phyloP scores from a whole-genome alignment of 2,329 filamentous ascomycete species.

The Fusarium ramigenum region DNA sequence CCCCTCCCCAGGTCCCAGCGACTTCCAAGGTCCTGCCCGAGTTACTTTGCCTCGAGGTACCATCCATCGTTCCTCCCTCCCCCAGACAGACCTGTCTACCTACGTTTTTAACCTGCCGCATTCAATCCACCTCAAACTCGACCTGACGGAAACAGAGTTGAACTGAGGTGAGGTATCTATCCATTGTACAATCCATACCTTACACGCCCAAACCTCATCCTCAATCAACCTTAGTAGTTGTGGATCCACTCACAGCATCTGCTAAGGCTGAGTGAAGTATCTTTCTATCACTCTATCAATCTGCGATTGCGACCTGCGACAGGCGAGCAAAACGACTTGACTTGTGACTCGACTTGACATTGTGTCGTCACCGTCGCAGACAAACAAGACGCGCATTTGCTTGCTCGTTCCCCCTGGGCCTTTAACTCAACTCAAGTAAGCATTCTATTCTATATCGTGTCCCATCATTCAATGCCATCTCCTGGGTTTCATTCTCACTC shows the following conservation, averaged over 20 bases:
- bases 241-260: constrained; percentile 43
- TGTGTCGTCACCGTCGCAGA: constrained; percentile 34
- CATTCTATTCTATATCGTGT: constrained; percentile 7
- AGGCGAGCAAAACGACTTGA: constrained; percentile 1
- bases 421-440: constrained; percentile 22
- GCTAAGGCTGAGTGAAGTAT: constrained; percentile 1
- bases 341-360: constrained; percentile 7
- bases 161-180: constrained; percentile 30
- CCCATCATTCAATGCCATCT: neutral
- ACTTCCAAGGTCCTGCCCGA: constrained; percentile 46
- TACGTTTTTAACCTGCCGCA: constrained; percentile 6
- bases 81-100: constrained; percentile 19
- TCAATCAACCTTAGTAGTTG: constrained; percentile 11
- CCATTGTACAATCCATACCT: constrained; percentile 23
- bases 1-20: constrained; percentile 45
- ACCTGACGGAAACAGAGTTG: constrained; percentile 21
- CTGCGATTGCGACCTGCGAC: constrained; percentile 19
- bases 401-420: constrained; percentile 17
- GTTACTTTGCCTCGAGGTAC: constrained; percentile 56
- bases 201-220: constrained; percentile 14
- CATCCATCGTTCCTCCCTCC: constrained; percentile 42
- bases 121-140: constrained; percentile 33
- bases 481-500: neutral
- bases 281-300: neutral
- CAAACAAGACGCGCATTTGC: constrained; percentile 32